These are phyloP conservation scores for Solioccasus polychromus DNA, from an alignment of 768 basidiomycete genomes.

Conservation along the genomic window DNA sequence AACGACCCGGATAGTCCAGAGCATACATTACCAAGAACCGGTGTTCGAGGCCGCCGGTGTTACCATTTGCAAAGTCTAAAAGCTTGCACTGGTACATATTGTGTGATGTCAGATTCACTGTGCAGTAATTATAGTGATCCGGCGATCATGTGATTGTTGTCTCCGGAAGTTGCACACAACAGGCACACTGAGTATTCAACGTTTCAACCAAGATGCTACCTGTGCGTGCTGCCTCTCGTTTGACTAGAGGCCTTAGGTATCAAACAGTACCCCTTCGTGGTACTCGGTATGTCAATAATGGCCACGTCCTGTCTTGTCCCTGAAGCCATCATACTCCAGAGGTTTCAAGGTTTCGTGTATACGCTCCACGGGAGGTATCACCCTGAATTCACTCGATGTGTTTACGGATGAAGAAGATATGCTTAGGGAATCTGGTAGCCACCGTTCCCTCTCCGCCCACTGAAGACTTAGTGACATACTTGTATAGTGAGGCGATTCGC, in stretches of 20 bases:
- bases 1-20: no score
- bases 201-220: no score
- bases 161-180: no score
- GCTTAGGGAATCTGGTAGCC: slow-evolving; percentile 84
- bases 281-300: slow-evolving; percentile 16
- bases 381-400: slow-evolving; percentile 63
- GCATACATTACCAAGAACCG: no score
- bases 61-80: no score
- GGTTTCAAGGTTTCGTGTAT: slow-evolving; percentile 24
- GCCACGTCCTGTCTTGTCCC: not conserved
- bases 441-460: not conserved
- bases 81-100: no score
- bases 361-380: slow-evolving; percentile 26
- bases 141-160: slow-evolving; percentile 28
- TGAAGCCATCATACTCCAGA: slow-evolving; percentile 11
- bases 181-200: no score
- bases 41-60: no score
- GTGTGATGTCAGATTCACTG: no score
- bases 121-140: no score
- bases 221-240: slow-evolving; percentile 20
- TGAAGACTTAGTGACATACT: slow-evolving; percentile 9
- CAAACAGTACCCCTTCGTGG: not conserved
- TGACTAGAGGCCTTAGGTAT: slow-evolving; percentile 7
- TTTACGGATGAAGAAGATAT: slow-evolving; percentile 95
- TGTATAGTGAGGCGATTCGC: slow-evolving; percentile 83